These are phyloP conservation scores for Sporormia fimetaria DNA, from an alignment of 495 filamentous ascomycete genomes.

Conservation along the genomic window DNA sequence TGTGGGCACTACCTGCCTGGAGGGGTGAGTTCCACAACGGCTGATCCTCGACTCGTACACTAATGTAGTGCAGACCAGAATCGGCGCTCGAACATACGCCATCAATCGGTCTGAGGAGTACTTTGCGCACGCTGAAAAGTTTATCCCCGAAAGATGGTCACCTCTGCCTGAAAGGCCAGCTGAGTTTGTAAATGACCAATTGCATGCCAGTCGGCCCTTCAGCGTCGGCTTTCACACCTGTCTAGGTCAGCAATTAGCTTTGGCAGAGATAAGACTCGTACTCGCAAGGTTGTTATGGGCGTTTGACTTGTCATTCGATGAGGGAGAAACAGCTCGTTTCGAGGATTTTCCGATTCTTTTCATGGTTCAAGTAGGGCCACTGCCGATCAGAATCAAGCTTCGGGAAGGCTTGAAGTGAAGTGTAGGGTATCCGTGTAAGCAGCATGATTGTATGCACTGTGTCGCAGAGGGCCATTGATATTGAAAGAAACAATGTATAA, in stretches of 20 bases:
- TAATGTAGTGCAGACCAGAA: conserved; percentile 5
- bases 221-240: conserved; percentile 24
- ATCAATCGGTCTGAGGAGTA: conserved; percentile 15
- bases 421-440: too few species aligned
- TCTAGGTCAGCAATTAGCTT: conserved; percentile 25
- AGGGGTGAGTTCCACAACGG: conserved; percentile 24
- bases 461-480: too few species aligned
- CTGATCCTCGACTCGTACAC: not conserved
- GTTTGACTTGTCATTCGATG: conserved; percentile 19
- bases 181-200: conserved; percentile 18
- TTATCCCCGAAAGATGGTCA: conserved; percentile 29
- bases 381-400: too few species aligned
- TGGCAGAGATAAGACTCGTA: conserved; percentile 25
- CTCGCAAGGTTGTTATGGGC: conserved; percentile 23
- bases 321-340: too few species aligned
- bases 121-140: conserved; percentile 22
- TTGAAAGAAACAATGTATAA: too few species aligned
- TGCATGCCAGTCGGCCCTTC: conserved; percentile 25
- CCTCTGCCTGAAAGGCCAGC: conserved; percentile 3
- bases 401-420: too few species aligned
- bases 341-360: too few species aligned
- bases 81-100: not conserved
- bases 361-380: too few species aligned
- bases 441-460: too few species aligned
- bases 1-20: conserved; percentile 32